These are phyloP conservation scores for Acacia acuminata DNA, from an alignment of 306 rosid species.

Conservation along the genomic window DNA sequence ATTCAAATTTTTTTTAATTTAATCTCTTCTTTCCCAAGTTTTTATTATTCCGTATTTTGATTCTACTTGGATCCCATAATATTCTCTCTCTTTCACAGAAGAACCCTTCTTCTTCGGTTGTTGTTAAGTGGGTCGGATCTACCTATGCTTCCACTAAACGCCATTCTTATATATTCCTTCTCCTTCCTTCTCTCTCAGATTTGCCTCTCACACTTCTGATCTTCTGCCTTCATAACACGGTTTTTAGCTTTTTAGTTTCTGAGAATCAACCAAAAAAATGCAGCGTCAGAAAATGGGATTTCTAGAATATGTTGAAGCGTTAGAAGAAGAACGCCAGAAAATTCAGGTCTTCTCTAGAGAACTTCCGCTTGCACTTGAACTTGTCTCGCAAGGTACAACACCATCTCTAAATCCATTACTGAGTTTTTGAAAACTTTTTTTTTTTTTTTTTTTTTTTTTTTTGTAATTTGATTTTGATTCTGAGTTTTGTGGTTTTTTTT, in stretches of 20 bases:
- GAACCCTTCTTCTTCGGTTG: background rate
- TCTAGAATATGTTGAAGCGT: constrained; percentile 55
- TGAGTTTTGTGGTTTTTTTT: background rate
- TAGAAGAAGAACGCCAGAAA: constrained; percentile 68
- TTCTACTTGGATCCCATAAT: constrained; percentile 71
- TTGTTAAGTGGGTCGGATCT: constrained; percentile 45
- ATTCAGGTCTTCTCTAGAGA: constrained; percentile 75
- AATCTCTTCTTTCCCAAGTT: constrained; percentile 31
- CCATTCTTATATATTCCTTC: constrained; percentile 36
- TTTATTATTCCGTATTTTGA: constrained; percentile 65
- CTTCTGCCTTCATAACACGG: background rate
- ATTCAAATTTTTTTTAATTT: background rate
- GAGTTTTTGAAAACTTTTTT: too few species aligned
- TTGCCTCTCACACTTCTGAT: background rate
- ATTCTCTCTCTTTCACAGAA: constrained; percentile 17
- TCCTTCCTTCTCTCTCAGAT: constrained; percentile 22
- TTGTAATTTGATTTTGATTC: background rate
- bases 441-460: background rate
- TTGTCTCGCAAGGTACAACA: constrained; percentile 69
- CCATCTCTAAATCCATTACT: background rate
- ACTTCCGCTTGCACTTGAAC: constrained; percentile 83
- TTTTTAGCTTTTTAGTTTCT: background rate
- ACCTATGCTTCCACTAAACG: constrained; percentile 35
- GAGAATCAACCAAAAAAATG: constrained; percentile 41
- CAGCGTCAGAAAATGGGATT: constrained; percentile 50